phyloP scores from a whole-genome alignment of 2,329 filamentous ascomycete genomes.

The Diaporthe batatas region DNA sequence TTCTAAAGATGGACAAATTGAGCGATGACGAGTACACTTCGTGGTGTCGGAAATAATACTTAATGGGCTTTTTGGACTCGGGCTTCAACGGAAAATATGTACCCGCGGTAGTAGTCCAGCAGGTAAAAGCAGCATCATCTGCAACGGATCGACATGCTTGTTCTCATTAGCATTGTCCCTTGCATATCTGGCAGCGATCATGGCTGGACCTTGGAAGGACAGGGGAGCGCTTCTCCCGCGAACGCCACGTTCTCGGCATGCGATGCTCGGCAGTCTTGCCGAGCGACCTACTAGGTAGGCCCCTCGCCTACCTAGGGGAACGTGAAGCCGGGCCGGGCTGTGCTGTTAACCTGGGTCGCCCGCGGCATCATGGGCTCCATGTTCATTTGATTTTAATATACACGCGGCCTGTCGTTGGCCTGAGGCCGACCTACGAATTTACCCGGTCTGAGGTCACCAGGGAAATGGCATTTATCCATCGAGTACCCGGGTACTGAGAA shows the following conservation, averaged over 20 bases:
- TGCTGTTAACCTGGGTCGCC: background rate
- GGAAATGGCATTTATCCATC: constrained; percentile 2
- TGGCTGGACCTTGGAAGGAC: constrained; percentile 2
- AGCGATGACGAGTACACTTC: background rate
- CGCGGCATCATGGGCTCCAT: background rate
- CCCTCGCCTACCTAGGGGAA: background rate
- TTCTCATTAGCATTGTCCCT: background rate
- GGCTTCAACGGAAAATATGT: background rate
- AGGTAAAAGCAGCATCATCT: background rate
- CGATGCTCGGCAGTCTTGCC: constrained; percentile 19
- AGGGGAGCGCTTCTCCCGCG: background rate
- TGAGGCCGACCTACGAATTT: background rate
- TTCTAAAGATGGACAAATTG: no score
- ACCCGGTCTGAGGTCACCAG: constrained; percentile 9
- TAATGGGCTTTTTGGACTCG: no score
- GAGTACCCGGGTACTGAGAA: background rate
- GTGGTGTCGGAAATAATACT: background rate
- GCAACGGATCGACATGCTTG: background rate
- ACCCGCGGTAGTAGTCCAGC: background rate
- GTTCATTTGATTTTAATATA: constrained; percentile 25
- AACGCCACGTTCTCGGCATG: background rate
- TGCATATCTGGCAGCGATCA: constrained; percentile 16
- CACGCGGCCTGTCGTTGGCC: background rate
- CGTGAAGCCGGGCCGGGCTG: background rate
- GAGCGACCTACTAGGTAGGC: background rate